Conservation (phyloP, 1,284 basidiomycete species). For the Psilocybe mexicana region DNA sequence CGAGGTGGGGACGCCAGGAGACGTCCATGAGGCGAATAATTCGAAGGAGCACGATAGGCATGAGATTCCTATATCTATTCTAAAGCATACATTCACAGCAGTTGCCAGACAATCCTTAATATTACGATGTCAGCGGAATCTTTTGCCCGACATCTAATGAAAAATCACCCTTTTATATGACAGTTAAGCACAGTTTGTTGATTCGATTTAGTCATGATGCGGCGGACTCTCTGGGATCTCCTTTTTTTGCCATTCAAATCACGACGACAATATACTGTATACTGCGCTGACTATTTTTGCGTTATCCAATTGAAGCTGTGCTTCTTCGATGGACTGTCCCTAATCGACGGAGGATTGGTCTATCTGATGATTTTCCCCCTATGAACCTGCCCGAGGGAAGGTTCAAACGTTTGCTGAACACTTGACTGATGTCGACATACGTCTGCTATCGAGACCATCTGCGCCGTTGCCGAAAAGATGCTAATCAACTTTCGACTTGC, state of each 20-base stretch:
- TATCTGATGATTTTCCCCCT: not conserved
- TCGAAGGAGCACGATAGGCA: not conserved
- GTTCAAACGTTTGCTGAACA: not conserved
- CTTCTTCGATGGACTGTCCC: not conserved
- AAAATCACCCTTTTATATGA: not conserved
- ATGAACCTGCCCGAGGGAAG: not conserved
- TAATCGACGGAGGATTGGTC: not conserved
- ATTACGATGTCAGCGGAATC: slow-evolving; percentile 1
- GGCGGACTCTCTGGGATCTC: not conserved
- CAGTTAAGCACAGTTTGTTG: not conserved
- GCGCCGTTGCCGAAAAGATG: slow-evolving; percentile 7
- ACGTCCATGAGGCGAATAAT: not conserved
- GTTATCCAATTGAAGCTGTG: not conserved
- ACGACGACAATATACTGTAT: not conserved
- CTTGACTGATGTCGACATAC: slow-evolving; percentile 8
- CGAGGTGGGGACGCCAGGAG: not conserved
- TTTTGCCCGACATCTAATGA: not conserved
- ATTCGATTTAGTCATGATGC: not conserved
- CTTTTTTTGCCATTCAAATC: not conserved
- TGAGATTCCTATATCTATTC: slow-evolving; percentile 6
- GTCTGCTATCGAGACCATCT: slow-evolving; percentile 5
- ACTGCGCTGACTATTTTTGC: not conserved
- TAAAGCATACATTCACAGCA: slow-evolving; percentile 1
- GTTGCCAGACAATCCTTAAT: not conserved
- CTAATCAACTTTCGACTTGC: slow-evolving; percentile 1